Evolutionary conservation across 768 basidiomycete species (phyloP), one percentile per base, ranked within the genome.

Genomic region (Macrolepiota dolichaula): DNA sequence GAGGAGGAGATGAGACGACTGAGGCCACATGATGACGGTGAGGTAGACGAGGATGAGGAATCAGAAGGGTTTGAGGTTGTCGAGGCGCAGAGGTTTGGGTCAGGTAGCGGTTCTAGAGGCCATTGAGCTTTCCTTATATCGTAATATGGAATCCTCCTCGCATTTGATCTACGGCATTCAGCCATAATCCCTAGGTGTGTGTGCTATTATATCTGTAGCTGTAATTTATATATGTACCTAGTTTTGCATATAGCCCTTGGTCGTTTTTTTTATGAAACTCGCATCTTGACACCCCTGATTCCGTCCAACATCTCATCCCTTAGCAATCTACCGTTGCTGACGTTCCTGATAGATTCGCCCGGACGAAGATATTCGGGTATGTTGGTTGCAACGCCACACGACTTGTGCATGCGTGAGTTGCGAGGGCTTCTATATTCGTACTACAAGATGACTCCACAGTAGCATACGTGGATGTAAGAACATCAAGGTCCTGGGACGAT

Each of bases 1-100:
- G 59, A 61, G 12, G 53, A 61, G 15, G 59, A 61, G 35, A 32
- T 61, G 15, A 46, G 19, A 24, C 59, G 29, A 13, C 37, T 61
- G 2, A 37, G 38, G 40, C 7, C 4, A 12, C 15, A 61, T 29
- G 59, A 47, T n/a, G 57, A 19, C 0, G 50, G 49, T 10, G 50
- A 51, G 1, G 42, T 15, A 2, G 52, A 61, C 15, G 44, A 52
- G 15, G 59, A 50, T 35, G 57, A 42, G 19, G 56, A 15, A 12
- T n/a, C 47, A 10, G 57, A 59, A 40, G 53, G 40, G 7, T 57
- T 49, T 15, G 46, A 57, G 32, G 35, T 57, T 35, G 35, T 57
- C 46, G 57, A 50, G 24, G 57, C 32, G 11, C 47, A 50, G 35
- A 57, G 32, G 24, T 7, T 19, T 38, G 49, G 57, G 7, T 15